Evolutionary conservation across 345 rosid species (phyloP).

Genomic region (Lepidium sativum): DNA sequence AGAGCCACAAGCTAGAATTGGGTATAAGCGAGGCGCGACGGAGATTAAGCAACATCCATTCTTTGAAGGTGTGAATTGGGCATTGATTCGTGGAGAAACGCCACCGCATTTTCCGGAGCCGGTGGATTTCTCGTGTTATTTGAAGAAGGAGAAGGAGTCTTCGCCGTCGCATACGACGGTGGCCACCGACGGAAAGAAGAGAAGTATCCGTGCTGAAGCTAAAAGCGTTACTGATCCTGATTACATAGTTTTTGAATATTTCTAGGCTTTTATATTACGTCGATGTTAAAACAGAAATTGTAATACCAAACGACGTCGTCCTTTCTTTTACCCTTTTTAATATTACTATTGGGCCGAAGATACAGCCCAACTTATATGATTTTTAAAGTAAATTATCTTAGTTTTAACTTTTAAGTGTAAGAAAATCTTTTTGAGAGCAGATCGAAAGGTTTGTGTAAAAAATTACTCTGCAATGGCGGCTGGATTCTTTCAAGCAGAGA

Average conservation of each 20-base stretch:
- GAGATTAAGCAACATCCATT: constrained; percentile 66
- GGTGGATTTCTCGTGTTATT: constrained; percentile 18
- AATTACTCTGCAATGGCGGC: not conserved
- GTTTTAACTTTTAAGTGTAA: not conserved
- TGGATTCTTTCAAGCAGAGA: constrained; percentile 11
- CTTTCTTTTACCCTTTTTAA: not conserved
- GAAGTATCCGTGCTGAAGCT: not conserved
- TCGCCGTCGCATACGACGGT: not conserved
- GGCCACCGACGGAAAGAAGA: not conserved
- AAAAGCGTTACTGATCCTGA: constrained; percentile 17
- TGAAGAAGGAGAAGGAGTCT: constrained; percentile 10
- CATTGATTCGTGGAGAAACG: constrained; percentile 27
- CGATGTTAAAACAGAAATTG: not conserved
- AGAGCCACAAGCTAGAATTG: constrained; percentile 52
- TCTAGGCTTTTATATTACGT: not conserved
- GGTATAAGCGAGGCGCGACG: constrained; percentile 49
- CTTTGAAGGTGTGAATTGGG: constrained; percentile 63
- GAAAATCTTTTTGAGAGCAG: not conserved
- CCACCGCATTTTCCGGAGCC: constrained; percentile 26
- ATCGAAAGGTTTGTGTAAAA: not conserved
- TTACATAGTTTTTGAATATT: constrained; percentile 27
- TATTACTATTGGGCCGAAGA: not conserved
- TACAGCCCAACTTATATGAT: not conserved
- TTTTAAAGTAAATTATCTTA: not conserved
- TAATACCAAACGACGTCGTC: not conserved